These are phyloP conservation scores for Hypoxylon perforatum DNA, from an alignment of 495 filamentous ascomycete species.

Conservation along the genomic window DNA sequence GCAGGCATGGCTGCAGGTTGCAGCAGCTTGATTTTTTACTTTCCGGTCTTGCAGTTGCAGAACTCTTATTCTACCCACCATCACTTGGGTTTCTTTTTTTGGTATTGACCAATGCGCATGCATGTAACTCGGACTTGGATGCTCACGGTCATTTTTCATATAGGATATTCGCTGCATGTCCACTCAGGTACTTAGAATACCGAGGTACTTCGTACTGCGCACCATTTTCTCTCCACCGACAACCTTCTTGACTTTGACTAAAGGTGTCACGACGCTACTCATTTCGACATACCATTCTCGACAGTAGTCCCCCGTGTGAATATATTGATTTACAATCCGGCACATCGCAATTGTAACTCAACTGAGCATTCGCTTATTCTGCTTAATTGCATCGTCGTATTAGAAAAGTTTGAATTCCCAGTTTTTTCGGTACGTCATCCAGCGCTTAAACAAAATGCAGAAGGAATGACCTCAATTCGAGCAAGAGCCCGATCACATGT, in stretches of 20 bases:
- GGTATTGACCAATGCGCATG: neutral
- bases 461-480: slow-evolving; percentile 26
- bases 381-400: slow-evolving; percentile 16
- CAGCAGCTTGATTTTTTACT: slow-evolving; percentile 10
- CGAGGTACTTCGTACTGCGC: too few relatives aligned
- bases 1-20: neutral
- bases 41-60: slow-evolving; percentile 25
- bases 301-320: slow-evolving; percentile 6
- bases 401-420: slow-evolving; percentile 3
- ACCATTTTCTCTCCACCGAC: too few relatives aligned
- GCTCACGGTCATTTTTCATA: too few relatives aligned
- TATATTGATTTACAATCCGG: slow-evolving; percentile 26
- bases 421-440: slow-evolving; percentile 24
- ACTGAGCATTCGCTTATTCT: slow-evolving; percentile 23
- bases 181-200: too few relatives aligned
- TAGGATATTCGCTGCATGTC: too few relatives aligned
- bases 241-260: too few relatives aligned
- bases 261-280: too few relatives aligned
- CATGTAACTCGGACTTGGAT: neutral
- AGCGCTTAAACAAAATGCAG: slow-evolving; percentile 5
- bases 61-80: slow-evolving; percentile 12
- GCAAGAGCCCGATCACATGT: slow-evolving; percentile 32
- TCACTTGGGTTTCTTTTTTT: slow-evolving; percentile 29
- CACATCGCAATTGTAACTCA: slow-evolving; percentile 23
- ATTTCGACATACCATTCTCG: slow-evolving; percentile 4